A percentile compares a stretch with the other conserved stretches of the same genome.
Evolutionary conservation across 805 yeast species (phyloP).

Genomic region (Metschnikowia anglica): DNA sequence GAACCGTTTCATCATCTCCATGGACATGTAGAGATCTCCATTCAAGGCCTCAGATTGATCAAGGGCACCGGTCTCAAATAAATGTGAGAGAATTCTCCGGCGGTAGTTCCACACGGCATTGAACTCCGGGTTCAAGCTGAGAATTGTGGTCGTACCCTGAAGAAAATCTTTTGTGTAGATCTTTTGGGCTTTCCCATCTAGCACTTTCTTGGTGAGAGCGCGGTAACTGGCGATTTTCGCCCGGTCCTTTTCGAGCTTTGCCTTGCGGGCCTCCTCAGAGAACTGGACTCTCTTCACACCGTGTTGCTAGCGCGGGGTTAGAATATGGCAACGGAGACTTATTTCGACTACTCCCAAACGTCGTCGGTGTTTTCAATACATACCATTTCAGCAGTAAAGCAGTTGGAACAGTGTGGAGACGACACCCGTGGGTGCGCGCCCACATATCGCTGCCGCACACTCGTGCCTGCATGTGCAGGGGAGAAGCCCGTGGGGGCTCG

Average conservation of each 20-base stretch:
- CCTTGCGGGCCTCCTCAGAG: constrained; percentile 52
- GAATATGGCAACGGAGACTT: no score
- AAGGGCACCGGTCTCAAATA: constrained; percentile 22
- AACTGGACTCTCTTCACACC: constrained; percentile 63
- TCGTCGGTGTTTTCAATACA: no score
- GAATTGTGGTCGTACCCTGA: constrained; percentile 53
- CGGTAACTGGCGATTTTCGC: constrained; percentile 58
- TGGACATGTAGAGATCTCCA: constrained; percentile 61
- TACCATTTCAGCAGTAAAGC: no score
- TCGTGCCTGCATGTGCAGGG: no score
- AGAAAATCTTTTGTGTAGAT: constrained; percentile 38
- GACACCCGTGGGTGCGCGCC: no score
- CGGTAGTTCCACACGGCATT: constrained; percentile 90
- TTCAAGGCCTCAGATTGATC: constrained; percentile 30
- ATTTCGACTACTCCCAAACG: no score
- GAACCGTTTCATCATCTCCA: constrained; percentile 54
- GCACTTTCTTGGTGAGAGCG: constrained; percentile 42
- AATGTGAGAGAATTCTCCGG: constrained; percentile 57
- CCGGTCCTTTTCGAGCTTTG: constrained; percentile 58
- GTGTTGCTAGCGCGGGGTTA: no score
- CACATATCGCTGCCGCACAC: no score
- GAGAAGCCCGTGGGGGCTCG: no score
- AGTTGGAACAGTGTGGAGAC: no score
- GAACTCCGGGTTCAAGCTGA: constrained; percentile 76
- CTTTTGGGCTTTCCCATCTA: constrained; percentile 28